Conservation (phyloP, 2,329 filamentous ascomycete genomes). For the Thelonectria olida region DNA sequence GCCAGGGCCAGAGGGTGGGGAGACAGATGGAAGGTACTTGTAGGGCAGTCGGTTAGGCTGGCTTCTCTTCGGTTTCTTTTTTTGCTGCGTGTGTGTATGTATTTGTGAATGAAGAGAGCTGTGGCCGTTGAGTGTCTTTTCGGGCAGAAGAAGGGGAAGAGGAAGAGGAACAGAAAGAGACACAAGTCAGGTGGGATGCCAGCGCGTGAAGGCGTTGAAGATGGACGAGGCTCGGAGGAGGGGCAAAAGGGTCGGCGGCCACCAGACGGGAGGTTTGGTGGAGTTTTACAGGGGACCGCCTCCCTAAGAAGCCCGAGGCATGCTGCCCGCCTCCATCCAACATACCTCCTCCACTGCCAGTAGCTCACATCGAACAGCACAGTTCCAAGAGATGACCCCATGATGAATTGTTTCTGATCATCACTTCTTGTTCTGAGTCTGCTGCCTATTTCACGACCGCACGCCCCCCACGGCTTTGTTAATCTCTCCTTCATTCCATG, state of each 20-base stretch:
- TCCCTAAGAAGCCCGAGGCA: background rate
- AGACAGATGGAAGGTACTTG: slow-evolving; percentile 23
- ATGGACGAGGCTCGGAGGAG: too few relatives aligned
- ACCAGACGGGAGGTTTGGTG: slow-evolving; percentile 21
- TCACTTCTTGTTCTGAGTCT: too few relatives aligned
- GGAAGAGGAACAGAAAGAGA: background rate
- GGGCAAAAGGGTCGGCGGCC: too few relatives aligned
- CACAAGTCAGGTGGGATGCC: background rate
- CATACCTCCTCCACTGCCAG: too few relatives aligned
- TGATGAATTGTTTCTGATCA: background rate
- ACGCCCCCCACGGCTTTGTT: too few relatives aligned
- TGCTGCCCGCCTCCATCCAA: too few relatives aligned
- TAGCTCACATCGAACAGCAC: too few relatives aligned
- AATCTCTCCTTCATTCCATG: slow-evolving; percentile 5
- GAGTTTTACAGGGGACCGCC: slow-evolving; percentile 14
- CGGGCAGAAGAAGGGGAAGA: background rate
- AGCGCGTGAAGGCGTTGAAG: background rate
- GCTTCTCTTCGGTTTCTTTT: background rate
- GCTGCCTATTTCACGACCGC: background rate
- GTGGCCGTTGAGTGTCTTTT: background rate
- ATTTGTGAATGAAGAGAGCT: too few relatives aligned
- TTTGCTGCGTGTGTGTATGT: too few relatives aligned
- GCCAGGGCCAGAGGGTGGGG: slow-evolving; percentile 36
- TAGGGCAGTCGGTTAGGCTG: too few relatives aligned
- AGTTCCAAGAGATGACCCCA: too few relatives aligned